Base-by-base conservation (phyloP, 176 grass and related monocot genomes). In the Zea luxurians region DNA sequence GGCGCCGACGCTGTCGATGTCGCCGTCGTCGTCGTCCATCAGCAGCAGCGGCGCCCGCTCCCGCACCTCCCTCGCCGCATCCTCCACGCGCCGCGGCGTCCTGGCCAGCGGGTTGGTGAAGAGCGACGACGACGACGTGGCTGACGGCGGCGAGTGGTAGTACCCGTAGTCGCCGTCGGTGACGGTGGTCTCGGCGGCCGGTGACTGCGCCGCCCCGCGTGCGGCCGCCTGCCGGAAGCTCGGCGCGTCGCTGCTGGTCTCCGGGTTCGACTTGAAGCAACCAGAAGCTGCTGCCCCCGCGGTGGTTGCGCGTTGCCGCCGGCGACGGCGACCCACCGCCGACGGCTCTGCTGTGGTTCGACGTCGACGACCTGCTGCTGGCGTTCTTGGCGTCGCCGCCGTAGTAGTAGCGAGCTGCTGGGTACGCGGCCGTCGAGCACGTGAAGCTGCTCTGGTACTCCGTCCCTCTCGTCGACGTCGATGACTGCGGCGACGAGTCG, bases 141-240 rank as follows among this genome's bases (percentile, higher is more conserved):
- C 81, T 0, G 93, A 97, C 37, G 86, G 70, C 68, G 93, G 83
- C 27, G 88, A 87, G 83, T 86, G 84, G 82, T 88, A 71, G 82
- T 84, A 88, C 8, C 76, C 86, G 34, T 84, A 84, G 40, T 84
- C 85, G 34, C 18, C 71, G 71, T 88, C 86, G 38, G 81, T 88
- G 70, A 42, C 10, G 3, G 84, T 86, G 18, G 70, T 65, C n/a
- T 88, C 70, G 27, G 34, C 68, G 13, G 75, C 70, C 68, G 72
- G 77, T 0, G 75, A 80, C 21, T 37, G 60, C 70, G 78, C 78
- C 41, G 49, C 27, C 27, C 27, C 64, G 65, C 84, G 82, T 10
- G 71, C 52, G 16, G 52, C 27, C 27, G 27, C 66, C 35, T 76
- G 77, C 16, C 93, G 88, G 86, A 97, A 96, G 82, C 90, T 92